A percentile compares a stretch with the other conserved stretches of the same genome.
Evolutionary conservation across 352 stramenopile species (phyloP).

Genomic region (Globisporangium mamillatum): DNA sequence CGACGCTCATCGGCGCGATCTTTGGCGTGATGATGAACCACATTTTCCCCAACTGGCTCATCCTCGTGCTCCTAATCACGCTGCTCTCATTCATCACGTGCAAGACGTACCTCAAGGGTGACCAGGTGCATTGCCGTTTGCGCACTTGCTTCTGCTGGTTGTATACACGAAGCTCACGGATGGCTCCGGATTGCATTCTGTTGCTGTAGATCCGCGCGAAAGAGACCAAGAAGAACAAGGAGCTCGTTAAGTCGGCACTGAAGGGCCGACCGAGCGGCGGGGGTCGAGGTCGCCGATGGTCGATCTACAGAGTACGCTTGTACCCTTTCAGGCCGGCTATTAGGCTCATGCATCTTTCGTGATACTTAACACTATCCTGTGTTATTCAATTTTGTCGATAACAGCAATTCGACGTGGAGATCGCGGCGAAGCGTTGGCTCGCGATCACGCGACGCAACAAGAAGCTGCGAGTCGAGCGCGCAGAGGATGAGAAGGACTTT

Average conservation of each 20-base stretch:
- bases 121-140: conserved; percentile 34
- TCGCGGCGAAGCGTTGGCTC: conserved; percentile 61
- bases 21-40: conserved; percentile 86
- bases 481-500: conserved; percentile 68
- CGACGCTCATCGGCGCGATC: conserved; percentile 77
- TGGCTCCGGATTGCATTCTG: background rate
- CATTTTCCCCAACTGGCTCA: conserved; percentile 81
- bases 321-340: background rate
- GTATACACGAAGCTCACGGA: background rate
- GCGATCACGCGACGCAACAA: conserved; percentile 58
- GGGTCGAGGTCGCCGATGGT: conserved; percentile 53
- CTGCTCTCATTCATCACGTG: conserved; percentile 76
- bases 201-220: conserved; percentile 46
- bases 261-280: conserved; percentile 44
- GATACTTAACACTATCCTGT: background rate
- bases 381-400: background rate
- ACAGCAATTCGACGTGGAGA: conserved; percentile 68
- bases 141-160: background rate
- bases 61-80: conserved; percentile 70
- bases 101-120: conserved; percentile 68
- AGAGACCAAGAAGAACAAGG: conserved; percentile 42
- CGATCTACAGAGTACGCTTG: conserved; percentile 55
- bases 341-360: background rate
- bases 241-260: conserved; percentile 48
- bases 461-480: conserved; percentile 35